These are phyloP conservation scores for Fusarium burgessii DNA, from an alignment of 2,329 filamentous ascomycete genomes.

Conservation along the genomic window DNA sequence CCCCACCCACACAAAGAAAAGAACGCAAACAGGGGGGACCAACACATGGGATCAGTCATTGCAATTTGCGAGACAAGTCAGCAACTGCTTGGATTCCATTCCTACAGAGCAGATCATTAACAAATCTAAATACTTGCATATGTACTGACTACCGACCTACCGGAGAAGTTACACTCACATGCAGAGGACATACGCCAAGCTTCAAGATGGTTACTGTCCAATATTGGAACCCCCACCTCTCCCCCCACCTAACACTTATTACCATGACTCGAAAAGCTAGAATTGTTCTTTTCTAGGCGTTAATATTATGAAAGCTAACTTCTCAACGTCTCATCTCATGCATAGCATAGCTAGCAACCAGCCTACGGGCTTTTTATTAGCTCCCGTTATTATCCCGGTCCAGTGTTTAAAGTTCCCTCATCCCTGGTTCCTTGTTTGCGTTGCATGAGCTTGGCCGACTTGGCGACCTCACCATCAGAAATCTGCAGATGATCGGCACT, in stretches of 20 bases:
- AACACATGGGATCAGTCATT: not conserved
- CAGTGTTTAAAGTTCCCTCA: not conserved
- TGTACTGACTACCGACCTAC: not conserved
- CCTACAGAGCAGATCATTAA: not conserved
- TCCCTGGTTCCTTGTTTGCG: not conserved
- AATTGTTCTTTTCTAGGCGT: too few relatives aligned
- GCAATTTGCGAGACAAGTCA: not conserved
- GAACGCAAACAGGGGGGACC: not conserved
- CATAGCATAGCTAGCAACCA: not conserved
- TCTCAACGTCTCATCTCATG: not conserved
- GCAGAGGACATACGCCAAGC: not conserved
- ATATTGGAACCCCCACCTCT: not conserved
- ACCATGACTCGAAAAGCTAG: not conserved
- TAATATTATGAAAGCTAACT: not conserved
- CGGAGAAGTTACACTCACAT: not conserved
- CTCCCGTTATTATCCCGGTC: not conserved
- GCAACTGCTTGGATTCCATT: accelerated
- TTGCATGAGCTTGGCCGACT: not conserved
- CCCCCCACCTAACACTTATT: too few relatives aligned
- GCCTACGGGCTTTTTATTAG: not conserved
- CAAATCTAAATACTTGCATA: not conserved
- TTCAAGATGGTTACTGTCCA: not conserved
- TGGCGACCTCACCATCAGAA: not conserved
- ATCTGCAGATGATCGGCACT: not conserved
- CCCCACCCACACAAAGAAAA: not conserved